Evolutionary conservation across 148 eudicot species (phyloP).

Genomic region (Fagopyrum homotropicum): DNA sequence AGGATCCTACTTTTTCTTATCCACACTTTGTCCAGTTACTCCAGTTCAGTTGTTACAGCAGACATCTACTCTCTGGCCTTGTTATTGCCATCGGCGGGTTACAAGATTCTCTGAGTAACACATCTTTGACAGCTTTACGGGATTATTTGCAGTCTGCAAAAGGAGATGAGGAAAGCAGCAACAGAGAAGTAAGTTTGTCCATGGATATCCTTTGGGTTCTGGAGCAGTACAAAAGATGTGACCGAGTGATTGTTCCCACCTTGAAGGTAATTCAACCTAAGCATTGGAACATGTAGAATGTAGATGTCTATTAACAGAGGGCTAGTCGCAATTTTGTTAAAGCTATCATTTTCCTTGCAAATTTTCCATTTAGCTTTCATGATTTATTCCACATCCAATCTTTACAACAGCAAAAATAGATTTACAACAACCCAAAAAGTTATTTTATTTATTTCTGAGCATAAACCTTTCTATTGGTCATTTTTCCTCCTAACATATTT

Average conservation of each 20-base stretch:
- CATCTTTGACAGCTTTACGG: constrained; percentile 69
- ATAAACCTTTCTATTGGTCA: not conserved
- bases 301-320: not conserved
- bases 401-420: not conserved
- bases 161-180: constrained; percentile 23
- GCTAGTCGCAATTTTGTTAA: not conserved
- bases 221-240: constrained; percentile 65
- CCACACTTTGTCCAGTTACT: constrained; percentile 73
- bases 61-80: constrained; percentile 61
- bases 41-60: constrained; percentile 67
- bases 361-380: not conserved
- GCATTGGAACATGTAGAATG: constrained; percentile 1
- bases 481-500: constrained; percentile 1
- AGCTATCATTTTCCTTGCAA: not conserved
- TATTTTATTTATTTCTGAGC: not conserved
- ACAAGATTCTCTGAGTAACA: constrained; percentile 80
- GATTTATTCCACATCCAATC: not conserved
- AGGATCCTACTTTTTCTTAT: constrained; percentile 77
- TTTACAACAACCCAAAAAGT: not conserved
- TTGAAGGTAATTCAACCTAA: constrained; percentile 53
- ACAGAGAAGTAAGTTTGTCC: constrained; percentile 52
- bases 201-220: constrained; percentile 82
- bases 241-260: constrained; percentile 76
- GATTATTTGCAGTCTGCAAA: constrained; percentile 53
- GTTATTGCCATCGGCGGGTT: constrained; percentile 86